These are phyloP conservation scores for Leccinum barrowsii DNA, from an alignment of 768 basidiomycete species.

Conservation along the genomic window DNA sequence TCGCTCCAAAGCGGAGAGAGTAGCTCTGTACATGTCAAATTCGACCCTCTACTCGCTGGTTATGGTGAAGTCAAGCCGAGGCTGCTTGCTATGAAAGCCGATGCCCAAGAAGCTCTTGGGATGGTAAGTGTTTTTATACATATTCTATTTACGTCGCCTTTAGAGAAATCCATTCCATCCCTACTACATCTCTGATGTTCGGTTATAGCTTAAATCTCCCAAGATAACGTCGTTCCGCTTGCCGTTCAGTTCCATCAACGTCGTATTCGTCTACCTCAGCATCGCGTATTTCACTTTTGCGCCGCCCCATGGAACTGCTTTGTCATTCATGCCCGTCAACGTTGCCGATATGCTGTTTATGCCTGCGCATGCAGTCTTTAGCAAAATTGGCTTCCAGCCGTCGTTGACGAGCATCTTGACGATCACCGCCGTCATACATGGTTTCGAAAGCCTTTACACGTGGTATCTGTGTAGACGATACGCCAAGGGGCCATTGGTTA, in stretches of 20 bases:
- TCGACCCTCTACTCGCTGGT: constrained; percentile 68
- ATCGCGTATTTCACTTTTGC: constrained; percentile 16
- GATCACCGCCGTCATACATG: constrained; percentile 10
- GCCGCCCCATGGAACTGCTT: constrained; percentile 18
- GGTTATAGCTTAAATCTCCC: constrained; percentile 57
- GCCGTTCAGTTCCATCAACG: constrained; percentile 34
- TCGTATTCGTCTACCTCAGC: constrained; percentile 14
- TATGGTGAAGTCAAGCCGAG: constrained; percentile 85
- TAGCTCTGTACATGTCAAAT: constrained; percentile 46
- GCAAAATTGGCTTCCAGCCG: constrained; percentile 16
- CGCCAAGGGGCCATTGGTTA: constrained; percentile 16
- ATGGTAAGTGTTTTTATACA: constrained; percentile 48
- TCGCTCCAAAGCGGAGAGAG: constrained; percentile 47
- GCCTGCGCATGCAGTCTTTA: constrained; percentile 18
- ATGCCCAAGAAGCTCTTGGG: constrained; percentile 75
- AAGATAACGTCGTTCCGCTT: constrained; percentile 55
- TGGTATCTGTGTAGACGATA: constrained; percentile 30
- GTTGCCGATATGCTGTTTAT: constrained; percentile 14
- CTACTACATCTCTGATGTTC: neutral
- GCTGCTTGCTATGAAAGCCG: constrained; percentile 72
- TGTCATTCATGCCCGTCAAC: constrained; percentile 14
- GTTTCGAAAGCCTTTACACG: constrained; percentile 27
- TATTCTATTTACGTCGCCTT: neutral
- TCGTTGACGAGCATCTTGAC: constrained; percentile 10
- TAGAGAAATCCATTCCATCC: neutral